A percentile compares a stretch with the other conserved stretches of the same genome.
Conservation (phyloP, 352 stramenopile species). For the Globisporangium splendens region DNA sequence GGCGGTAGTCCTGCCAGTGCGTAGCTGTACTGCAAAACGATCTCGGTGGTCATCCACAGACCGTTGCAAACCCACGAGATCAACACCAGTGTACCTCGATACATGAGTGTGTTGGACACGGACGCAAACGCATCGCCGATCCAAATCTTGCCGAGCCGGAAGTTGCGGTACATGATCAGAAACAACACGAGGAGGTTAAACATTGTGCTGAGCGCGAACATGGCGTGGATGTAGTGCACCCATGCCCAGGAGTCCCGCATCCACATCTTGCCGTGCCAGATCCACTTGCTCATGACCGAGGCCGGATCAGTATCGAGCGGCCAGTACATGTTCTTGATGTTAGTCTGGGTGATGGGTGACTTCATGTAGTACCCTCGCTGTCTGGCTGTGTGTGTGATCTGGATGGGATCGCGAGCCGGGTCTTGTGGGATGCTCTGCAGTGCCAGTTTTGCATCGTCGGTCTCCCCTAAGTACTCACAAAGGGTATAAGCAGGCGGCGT, state of each 20-base stretch:
- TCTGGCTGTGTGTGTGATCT: conserved; percentile 21
- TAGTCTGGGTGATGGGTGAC: conserved; percentile 17
- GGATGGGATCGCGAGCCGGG: conserved; percentile 15
- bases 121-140: conserved; percentile 38
- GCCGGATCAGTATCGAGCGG: not conserved
- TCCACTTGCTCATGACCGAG: conserved; percentile 6
- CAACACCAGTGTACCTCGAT: conserved; percentile 21
- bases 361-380: conserved; percentile 26
- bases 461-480: no score
- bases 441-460: no score
- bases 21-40: conserved; percentile 22
- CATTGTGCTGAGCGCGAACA: conserved; percentile 25
- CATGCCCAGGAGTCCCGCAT: conserved; percentile 29
- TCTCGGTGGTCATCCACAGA: conserved; percentile 39
- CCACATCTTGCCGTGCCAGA: not conserved
- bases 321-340: conserved; percentile 20
- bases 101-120: conserved; percentile 20
- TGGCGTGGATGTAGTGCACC: conserved; percentile 34
- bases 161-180: conserved; percentile 25
- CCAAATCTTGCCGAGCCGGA: conserved; percentile 32
- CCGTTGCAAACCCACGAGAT: conserved; percentile 23
- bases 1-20: conserved; percentile 13
- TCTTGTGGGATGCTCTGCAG: no score
- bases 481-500: conserved; percentile 26
- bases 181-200: conserved; percentile 25